A percentile compares a stretch with the other conserved stretches of the same genome.
phyloP scores from a whole-genome alignment of 2,329 filamentous ascomycete species.

The Orbilia blumenaviensis region DNA sequence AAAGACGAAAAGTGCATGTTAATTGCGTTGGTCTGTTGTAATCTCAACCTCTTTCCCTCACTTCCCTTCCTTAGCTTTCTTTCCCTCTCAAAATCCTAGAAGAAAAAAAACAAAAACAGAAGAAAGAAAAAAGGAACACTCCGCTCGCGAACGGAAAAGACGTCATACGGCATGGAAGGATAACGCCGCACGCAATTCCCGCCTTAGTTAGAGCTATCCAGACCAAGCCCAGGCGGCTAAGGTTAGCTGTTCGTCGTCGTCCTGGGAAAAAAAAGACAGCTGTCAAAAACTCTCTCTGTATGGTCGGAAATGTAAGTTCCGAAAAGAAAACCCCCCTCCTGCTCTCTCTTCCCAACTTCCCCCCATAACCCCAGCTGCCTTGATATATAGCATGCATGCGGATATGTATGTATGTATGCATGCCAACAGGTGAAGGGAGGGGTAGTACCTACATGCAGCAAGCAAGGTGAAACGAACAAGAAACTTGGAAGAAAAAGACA shows the following conservation, averaged over 20 bases:
- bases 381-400: constrained; percentile 5
- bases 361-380: neutral
- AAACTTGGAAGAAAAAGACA: constrained; percentile 43
- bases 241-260: too few relatives aligned
- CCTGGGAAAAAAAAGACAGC: too few relatives aligned
- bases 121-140: neutral
- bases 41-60: too few relatives aligned
- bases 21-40: too few relatives aligned
- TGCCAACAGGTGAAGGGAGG: neutral
- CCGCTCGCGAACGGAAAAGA: neutral
- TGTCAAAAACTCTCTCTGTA: neutral
- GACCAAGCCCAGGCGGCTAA: too few relatives aligned
- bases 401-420: constrained; percentile 5
- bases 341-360: too few relatives aligned
- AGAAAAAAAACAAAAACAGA: neutral
- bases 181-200: neutral
- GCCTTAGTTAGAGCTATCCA: too few relatives aligned
- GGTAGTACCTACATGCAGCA: neutral
- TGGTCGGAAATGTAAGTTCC: neutral
- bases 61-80: too few relatives aligned
- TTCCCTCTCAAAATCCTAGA: too few relatives aligned
- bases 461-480: constrained; percentile 24
- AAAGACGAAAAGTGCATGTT: too few relatives aligned
- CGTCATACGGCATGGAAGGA: constrained; percentile 7
- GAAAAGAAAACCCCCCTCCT: too few relatives aligned